Evolutionary conservation across 345 rosid genomes (phyloP), one percentile per base, ranked within the genome.

Genomic region (Eucalyptus curtisii): DNA sequence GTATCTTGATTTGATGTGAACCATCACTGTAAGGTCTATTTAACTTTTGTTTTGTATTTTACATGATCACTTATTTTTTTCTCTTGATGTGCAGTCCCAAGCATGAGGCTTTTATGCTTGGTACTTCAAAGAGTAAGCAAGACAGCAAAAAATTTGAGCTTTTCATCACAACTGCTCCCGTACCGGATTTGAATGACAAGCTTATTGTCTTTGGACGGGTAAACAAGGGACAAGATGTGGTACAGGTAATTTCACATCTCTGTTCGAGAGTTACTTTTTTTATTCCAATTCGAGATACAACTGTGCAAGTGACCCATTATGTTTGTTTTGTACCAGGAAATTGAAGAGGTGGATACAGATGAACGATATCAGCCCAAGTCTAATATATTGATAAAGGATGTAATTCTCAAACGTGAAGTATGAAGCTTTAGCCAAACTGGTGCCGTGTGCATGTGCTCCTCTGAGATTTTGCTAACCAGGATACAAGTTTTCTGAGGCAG

Each of bases 331-430:
- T 71, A 40, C 55, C 93, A 96, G 99, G 99, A 97, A 95, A 97
- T 96, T 27, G 99, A 97, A 89, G 99, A 97, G 94, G 96, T 96
- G 88, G 96, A 96, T 92, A 97, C 99, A 30, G 99, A 97, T 91
- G 99, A 96, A 90, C 97, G 93, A 88, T 96, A 92, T 89, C 94
- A 91, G 90, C 99, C 98, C 61, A 97, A 95, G 92, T 95, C 97
- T 71, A 89, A 92, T 11, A 90, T 96, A 79, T 94, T 90, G 91
- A 97, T 97, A 92, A 88, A 61, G 89, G 84, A 88, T 13, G 92
- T 94, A 90, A 90, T 91, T 86, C 92, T 96, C 88, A 95, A 95
- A 90, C 95, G 88, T 45, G 94, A 95, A 85, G 84, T 92, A 50
- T 96, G 92, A 93, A 37, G 86, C 85, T 81, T 19, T 61, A 86